Evolutionary conservation across 2,329 filamentous ascomycete genomes (phyloP).

Genomic region (Cladosporium sp.): DNA sequence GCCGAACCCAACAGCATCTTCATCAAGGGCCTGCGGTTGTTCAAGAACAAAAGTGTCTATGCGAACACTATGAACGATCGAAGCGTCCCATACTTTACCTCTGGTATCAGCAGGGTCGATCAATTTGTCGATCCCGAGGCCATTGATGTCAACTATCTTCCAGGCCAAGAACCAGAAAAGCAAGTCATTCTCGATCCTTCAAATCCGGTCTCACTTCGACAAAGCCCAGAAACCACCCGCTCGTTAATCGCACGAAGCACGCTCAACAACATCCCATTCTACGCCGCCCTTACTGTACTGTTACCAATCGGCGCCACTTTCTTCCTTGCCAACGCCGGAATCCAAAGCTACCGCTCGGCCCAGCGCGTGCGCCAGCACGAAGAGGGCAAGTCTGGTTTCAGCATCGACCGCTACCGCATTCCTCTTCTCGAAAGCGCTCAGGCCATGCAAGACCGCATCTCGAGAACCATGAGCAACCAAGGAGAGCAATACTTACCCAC

Average conservation of each 20-base stretch:
- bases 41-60: slow-evolving; percentile 77
- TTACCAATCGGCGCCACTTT: slow-evolving; percentile 69
- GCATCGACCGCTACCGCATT: slow-evolving; percentile 71
- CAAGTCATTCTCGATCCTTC: slow-evolving; percentile 72
- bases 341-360: slow-evolving; percentile 73
- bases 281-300: slow-evolving; percentile 65
- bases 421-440: slow-evolving; percentile 75
- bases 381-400: slow-evolving; percentile 60
- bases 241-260: slow-evolving; percentile 26
- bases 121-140: slow-evolving; percentile 71
- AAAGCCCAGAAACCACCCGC: slow-evolving; percentile 25
- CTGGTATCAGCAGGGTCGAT: slow-evolving; percentile 73
- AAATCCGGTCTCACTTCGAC: slow-evolving; percentile 58
- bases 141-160: slow-evolving; percentile 71
- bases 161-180: slow-evolving; percentile 65
- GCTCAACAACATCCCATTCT: slow-evolving; percentile 59
- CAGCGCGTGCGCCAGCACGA: slow-evolving; percentile 75
- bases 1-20: slow-evolving; percentile 86
- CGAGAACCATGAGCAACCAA: slow-evolving; percentile 72
- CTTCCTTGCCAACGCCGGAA: slow-evolving; percentile 71
- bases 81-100: slow-evolving; percentile 81
- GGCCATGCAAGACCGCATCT: slow-evolving; percentile 73
- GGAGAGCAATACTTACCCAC: slow-evolving; percentile 65
- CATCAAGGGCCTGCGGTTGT: slow-evolving; percentile 73
- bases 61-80: slow-evolving; percentile 86